A percentile compares a stretch with the other conserved stretches of the same genome.
These are phyloP conservation scores for Candida peoriensis DNA, from an alignment of 805 yeast genomes.

Conservation along the genomic window DNA sequence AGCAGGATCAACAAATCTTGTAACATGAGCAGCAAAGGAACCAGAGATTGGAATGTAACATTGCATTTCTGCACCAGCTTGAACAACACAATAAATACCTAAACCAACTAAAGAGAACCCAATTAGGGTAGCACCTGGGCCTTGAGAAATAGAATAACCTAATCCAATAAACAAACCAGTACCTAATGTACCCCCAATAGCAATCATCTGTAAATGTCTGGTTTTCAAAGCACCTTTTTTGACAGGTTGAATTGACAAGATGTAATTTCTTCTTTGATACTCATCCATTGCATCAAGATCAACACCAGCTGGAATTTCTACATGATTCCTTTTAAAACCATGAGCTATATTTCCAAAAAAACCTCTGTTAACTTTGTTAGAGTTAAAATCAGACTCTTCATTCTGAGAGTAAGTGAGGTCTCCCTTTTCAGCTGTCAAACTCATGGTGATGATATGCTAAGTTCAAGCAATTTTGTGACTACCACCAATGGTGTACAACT, in stretches of 20 bases:
- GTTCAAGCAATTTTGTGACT: too few species aligned
- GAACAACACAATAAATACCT: constrained; percentile 56
- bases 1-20: constrained; percentile 51
- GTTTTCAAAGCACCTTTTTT: constrained; percentile 36
- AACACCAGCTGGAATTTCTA: constrained; percentile 14
- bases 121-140: constrained; percentile 64
- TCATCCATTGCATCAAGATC: constrained; percentile 18
- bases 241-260: constrained; percentile 32
- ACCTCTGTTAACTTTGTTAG: too few species aligned
- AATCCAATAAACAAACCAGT: constrained; percentile 67
- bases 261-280: constrained; percentile 21
- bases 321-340: constrained; percentile 21
- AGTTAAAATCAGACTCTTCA: background rate
- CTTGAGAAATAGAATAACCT: constrained; percentile 49
- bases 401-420: background rate
- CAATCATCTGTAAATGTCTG: constrained; percentile 62
- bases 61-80: constrained; percentile 52
- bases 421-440: constrained; percentile 2
- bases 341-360: too few species aligned
- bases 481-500: too few species aligned
- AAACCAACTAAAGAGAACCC: constrained; percentile 51
- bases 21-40: constrained; percentile 44
- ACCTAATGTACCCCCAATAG: constrained; percentile 70
- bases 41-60: constrained; percentile 50
- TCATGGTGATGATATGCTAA: too few species aligned